phyloP scores from a whole-genome alignment of 2,329 filamentous ascomycete genomes.

The Exophiala xenobiotica region DNA sequence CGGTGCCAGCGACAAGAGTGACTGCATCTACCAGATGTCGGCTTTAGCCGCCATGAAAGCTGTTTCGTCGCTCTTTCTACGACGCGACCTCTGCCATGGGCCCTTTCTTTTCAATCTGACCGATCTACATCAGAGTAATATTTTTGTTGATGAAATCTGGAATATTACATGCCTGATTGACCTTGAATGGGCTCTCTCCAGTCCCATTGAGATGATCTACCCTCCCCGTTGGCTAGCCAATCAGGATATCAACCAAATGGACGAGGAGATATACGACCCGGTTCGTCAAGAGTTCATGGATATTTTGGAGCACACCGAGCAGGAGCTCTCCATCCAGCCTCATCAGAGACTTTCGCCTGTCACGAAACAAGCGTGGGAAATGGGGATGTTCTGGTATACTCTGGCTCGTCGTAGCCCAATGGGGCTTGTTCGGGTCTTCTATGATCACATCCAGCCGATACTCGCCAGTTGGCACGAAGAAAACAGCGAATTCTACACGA shows the following conservation, averaged over 20 bases:
- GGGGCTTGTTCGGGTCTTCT: constrained; percentile 23
- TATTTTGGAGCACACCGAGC: constrained; percentile 10
- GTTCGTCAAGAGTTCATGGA: constrained; percentile 12
- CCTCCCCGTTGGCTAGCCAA: constrained; percentile 32
- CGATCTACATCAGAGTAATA: constrained; percentile 42
- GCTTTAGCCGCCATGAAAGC: constrained; percentile 35
- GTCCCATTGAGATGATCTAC: constrained; percentile 29
- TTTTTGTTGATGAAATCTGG: constrained; percentile 35
- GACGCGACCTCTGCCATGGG: constrained; percentile 35
- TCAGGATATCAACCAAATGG: constrained; percentile 16
- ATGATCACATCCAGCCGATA: background rate
- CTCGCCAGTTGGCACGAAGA: background rate
- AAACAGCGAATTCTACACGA: background rate
- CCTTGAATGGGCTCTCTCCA: constrained; percentile 34
- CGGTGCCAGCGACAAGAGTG: constrained; percentile 18
- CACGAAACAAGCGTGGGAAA: constrained; percentile 31
- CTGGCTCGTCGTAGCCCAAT: constrained; percentile 31
- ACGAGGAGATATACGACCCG: constrained; percentile 16
- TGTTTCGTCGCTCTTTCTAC: constrained; percentile 32
- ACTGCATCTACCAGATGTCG: constrained; percentile 25
- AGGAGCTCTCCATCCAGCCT: constrained; percentile 10
- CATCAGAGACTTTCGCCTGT: constrained; percentile 14
- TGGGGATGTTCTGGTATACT: constrained; percentile 33
- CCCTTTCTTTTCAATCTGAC: constrained; percentile 41
- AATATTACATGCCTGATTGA: constrained; percentile 33